These are phyloP conservation scores for Paramecium sonneborni DNA, from an alignment of 73 alveolate species.

Conservation along the genomic window DNA sequence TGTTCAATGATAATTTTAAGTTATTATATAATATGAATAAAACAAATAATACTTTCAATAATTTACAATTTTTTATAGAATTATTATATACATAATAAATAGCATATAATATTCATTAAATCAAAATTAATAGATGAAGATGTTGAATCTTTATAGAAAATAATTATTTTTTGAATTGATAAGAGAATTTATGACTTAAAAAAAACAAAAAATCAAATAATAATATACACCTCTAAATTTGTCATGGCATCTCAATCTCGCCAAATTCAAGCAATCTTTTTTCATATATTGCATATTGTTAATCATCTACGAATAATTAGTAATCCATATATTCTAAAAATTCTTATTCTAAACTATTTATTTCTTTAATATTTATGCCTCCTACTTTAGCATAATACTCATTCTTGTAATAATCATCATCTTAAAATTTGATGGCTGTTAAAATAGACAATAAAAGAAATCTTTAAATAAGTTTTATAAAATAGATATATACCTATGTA, in stretches of 20 bases:
- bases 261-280: neutral
- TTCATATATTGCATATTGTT: neutral
- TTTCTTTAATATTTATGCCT: conserved; percentile 68
- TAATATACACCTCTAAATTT: neutral
- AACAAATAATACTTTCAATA: too few species aligned
- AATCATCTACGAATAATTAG: neutral
- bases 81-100: too few species aligned
- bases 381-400: conserved; percentile 84
- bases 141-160: neutral
- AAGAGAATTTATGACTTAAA: neutral
- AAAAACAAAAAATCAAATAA: neutral
- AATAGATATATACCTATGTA: conserved; percentile 64
- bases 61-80: neutral
- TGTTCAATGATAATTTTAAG: too few species aligned
- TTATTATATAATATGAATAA: too few species aligned
- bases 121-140: neutral
- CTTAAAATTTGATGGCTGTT: conserved; percentile 67
- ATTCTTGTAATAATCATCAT: conserved; percentile 76
- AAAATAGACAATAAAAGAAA: neutral
- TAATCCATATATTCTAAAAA: neutral
- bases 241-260: conserved; percentile 27
- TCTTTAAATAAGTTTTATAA: conserved; percentile 49
- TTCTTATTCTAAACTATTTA: neutral
- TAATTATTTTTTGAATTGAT: neutral
- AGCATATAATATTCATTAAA: neutral